A percentile compares a stretch with the other conserved stretches of the same genome.
Evolutionary conservation across 306 rosid genomes (phyloP).

Genomic region (Morella rubra): DNA sequence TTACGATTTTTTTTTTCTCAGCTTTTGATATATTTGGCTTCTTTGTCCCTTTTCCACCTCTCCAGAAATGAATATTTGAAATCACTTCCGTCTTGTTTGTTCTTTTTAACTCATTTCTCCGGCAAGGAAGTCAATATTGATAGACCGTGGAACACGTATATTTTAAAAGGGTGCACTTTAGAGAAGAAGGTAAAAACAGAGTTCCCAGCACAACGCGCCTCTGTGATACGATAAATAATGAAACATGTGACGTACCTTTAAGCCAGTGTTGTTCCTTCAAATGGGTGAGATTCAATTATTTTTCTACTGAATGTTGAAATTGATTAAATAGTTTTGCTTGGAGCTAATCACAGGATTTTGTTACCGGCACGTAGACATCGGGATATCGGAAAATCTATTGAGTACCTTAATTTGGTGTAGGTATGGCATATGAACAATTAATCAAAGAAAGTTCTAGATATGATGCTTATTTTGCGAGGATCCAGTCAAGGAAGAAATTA

Average conservation of each 20-base stretch:
- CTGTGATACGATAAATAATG: neutral
- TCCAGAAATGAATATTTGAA: too few relatives aligned
- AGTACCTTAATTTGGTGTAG: slow-evolving; percentile 24
- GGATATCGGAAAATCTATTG: slow-evolving; percentile 12
- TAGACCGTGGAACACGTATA: neutral
- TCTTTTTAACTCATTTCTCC: neutral
- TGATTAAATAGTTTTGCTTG: neutral
- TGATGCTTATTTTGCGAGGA: slow-evolving; percentile 60
- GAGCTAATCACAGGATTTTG: neutral
- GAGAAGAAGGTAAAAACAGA: neutral
- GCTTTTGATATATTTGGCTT: neutral
- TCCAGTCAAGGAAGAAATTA: slow-evolving; percentile 85
- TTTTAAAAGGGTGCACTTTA: too few relatives aligned
- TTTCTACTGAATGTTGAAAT: neutral
- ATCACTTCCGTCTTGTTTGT: neutral
- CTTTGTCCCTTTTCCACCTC: too few relatives aligned
- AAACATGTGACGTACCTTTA: neutral
- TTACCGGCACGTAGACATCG: neutral
- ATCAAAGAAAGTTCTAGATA: slow-evolving; percentile 39
- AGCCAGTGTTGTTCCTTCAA: neutral
- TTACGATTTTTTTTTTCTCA: neutral
- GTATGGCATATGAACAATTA: slow-evolving; percentile 56
- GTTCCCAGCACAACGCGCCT: neutral
- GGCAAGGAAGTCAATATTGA: neutral
- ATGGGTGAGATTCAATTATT: neutral